Percentiles rank a stretch among this genome's conserved stretches.
These are phyloP conservation scores for Starmera stellimalicola DNA, from an alignment of 1,139 yeast species.

Conservation along the genomic window DNA sequence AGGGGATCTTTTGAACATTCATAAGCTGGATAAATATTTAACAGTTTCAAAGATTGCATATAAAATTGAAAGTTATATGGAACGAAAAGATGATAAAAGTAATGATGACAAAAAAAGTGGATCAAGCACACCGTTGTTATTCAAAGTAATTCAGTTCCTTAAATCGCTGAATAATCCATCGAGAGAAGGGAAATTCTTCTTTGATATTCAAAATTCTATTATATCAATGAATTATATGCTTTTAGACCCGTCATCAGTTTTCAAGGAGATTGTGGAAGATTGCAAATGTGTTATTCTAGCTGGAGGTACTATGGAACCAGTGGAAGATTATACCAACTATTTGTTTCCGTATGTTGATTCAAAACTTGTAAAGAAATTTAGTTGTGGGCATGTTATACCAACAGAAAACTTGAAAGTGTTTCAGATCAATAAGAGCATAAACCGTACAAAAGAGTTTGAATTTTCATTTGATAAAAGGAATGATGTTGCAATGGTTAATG, in stretches of 20 bases:
- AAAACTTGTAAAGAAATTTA: slow-evolving; percentile 40
- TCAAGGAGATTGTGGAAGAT: slow-evolving; percentile 54
- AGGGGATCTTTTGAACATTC: slow-evolving; percentile 64
- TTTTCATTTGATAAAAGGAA: slow-evolving; percentile 65
- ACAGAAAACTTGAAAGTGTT: slow-evolving; percentile 54
- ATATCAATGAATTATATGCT: slow-evolving; percentile 56
- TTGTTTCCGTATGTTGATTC: slow-evolving; percentile 53
- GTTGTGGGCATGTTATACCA: slow-evolving; percentile 85
- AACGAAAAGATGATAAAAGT: slow-evolving; percentile 13
- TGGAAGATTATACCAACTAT: slow-evolving; percentile 53
- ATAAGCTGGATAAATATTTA: slow-evolving; percentile 57
- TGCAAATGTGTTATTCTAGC: slow-evolving; percentile 71
- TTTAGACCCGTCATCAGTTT: slow-evolving; percentile 70
- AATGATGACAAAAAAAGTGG: slow-evolving; percentile 9
- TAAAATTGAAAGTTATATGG: slow-evolving; percentile 70
- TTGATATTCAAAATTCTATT: slow-evolving; percentile 33
- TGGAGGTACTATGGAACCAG: slow-evolving; percentile 97
- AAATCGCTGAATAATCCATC: slow-evolving; percentile 65
- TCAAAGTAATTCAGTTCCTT: slow-evolving; percentile 58
- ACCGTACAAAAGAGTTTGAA: slow-evolving; percentile 31
- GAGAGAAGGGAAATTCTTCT: slow-evolving; percentile 72
- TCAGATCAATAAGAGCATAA: slow-evolving; percentile 29
- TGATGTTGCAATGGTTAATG: slow-evolving; percentile 33
- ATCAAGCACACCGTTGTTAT: slow-evolving; percentile 42
- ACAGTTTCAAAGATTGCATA: slow-evolving; percentile 68